A percentile compares a stretch with the other conserved stretches of the same genome.
Conservation (phyloP, 306 rosid species). For the Adenanthera pavonina region DNA sequence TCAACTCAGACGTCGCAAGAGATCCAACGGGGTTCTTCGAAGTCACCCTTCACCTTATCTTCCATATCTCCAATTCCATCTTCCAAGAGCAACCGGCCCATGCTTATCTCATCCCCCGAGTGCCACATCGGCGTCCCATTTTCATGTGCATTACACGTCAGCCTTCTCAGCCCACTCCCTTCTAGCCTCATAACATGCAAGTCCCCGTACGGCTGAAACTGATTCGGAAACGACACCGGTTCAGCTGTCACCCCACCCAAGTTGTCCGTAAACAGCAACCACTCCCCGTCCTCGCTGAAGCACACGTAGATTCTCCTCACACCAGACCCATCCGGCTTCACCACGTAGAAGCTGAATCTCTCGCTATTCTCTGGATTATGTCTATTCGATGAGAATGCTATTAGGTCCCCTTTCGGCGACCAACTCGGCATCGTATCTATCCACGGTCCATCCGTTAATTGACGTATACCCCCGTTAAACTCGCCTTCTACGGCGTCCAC, state of each 20-base stretch:
- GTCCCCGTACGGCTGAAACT: conserved; percentile 93
- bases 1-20: conserved; percentile 31
- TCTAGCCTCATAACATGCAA: conserved; percentile 65
- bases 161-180: conserved; percentile 80
- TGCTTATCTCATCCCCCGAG: conserved; percentile 37
- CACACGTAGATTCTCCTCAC: conserved; percentile 72
- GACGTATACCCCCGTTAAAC: conserved; percentile 53
- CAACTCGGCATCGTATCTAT: conserved; percentile 91
- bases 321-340: conserved; percentile 68
- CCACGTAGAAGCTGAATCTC: conserved; percentile 70
- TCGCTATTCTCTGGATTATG: conserved; percentile 54
- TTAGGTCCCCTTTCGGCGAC: conserved; percentile 84
- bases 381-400: conserved; percentile 82
- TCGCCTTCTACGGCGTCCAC: conserved; percentile 75
- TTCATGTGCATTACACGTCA: conserved; percentile 77
- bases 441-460: conserved; percentile 76
- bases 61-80: conserved; percentile 42
- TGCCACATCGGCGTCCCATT: conserved; percentile 86
- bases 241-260: conserved; percentile 77
- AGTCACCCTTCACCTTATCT: conserved; percentile 55
- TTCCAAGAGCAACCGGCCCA: conserved; percentile 30
- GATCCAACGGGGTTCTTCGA: conserved; percentile 82
- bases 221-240: conserved; percentile 78
- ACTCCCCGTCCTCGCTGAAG: conserved; percentile 74
- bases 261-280: conserved; percentile 77